Evolutionary conservation across 305 asterid genomes (phyloP), one percentile per base, ranked within the genome.

Genomic region (Fraxinus floribunda): DNA sequence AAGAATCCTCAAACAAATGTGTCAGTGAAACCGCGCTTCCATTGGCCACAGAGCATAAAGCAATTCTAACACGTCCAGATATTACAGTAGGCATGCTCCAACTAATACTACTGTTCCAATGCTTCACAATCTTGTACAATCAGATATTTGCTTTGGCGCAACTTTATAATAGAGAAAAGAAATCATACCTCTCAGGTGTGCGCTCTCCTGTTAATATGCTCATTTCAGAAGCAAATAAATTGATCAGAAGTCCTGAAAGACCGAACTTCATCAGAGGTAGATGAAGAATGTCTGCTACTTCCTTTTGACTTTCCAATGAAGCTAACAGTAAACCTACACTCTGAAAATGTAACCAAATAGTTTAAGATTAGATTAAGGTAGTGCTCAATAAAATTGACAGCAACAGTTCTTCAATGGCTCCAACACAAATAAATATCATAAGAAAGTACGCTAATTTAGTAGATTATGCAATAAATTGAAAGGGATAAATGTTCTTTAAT

Each of bases 271-370:
- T 81, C 88, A 93, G 78, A 66, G 89, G 89, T 75, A 96, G 96
- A 85, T 92, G 86, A 84, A 94, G 94, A 82, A 90, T 85, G 70
- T 86, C 77, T 30, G 87, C 81, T 80, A 91, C 90, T 81, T 90
- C 94, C 84, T 88, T 91, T 79, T 82, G 90, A 89, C 94, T 88
- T 88, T 90, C 93, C 79, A 92, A 82, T 80, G 91, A 81, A 81
- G 95, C 94, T 86, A 92, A 84, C 83, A 96, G 87, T 60, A 95
- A 87, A 83, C 94, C 96, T 81, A 92, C 90, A 90, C 90, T 88
- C 99, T 94, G 94, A 82, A 85, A 87, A 88, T 35, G 79, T 46
- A 75, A 87, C 26, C 82, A 80, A 79, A 49, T 55, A 77, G 32
- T 68, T 79, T 49, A 90, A 83, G 76, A 60, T 74, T 52, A 57